A percentile compares a stretch with the other conserved stretches of the same genome.
Evolutionary conservation across 2,329 filamentous ascomycete species (phyloP).

Genomic region (Fusarium burgessii): DNA sequence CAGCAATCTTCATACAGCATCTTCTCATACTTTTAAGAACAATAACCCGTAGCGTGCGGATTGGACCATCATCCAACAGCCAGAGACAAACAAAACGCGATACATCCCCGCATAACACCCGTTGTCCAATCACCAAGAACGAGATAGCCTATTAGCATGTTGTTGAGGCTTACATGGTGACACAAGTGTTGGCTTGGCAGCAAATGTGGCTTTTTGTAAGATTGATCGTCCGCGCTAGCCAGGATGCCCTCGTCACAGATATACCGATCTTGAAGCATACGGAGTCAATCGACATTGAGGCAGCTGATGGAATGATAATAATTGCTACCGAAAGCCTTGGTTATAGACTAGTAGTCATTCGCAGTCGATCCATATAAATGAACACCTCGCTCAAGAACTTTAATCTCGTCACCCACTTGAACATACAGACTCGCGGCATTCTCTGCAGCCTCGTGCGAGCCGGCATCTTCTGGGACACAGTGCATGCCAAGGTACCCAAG

Average conservation of each 20-base stretch:
- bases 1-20: not conserved
- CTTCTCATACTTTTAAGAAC: not conserved
- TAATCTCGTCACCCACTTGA: constrained; percentile 46
- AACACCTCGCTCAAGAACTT: constrained; percentile 45
- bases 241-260: not conserved
- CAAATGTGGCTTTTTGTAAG: not conserved
- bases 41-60: not conserved
- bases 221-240: not conserved
- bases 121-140: not conserved
- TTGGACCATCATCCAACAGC: not conserved
- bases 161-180: not conserved
- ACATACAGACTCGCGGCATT: constrained; percentile 26
- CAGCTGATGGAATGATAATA: too few species aligned
- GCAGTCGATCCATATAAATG: constrained; percentile 47
- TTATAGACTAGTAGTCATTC: constrained; percentile 39
- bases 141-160: not conserved
- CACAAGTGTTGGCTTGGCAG: not conserved
- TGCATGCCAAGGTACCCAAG: constrained; percentile 49
- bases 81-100: not conserved
- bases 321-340: too few species aligned
- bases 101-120: not conserved
- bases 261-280: not conserved
- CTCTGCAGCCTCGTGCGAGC: constrained; percentile 15
- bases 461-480: constrained; percentile 45
- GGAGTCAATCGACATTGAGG: too few species aligned